Evolutionary conservation across 768 basidiomycete genomes (phyloP).

Genomic region (Leccinellum rugosiceps): DNA sequence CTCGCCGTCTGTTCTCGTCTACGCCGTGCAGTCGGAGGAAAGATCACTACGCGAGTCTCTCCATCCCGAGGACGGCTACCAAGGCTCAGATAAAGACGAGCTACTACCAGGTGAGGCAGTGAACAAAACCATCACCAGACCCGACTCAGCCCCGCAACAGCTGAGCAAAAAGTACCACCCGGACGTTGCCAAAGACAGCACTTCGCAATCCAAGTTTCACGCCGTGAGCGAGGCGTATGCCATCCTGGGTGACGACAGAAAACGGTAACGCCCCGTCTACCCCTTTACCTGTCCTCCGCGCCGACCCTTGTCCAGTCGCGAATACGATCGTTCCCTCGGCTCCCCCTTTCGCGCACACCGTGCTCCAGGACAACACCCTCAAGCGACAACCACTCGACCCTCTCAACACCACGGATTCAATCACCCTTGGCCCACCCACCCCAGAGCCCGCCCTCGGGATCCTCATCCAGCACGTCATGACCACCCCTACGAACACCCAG

Average conservation of each 20-base stretch:
- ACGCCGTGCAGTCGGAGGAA: conserved; percentile 9
- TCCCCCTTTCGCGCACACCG: conserved; percentile 9
- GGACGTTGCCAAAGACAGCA: conserved; percentile 38
- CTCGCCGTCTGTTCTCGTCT: conserved; percentile 21
- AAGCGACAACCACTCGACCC: conserved; percentile 28
- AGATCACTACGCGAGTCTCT: conserved; percentile 30
- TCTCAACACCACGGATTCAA: conserved; percentile 25
- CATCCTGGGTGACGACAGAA: conserved; percentile 43
- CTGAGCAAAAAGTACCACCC: conserved; percentile 49
- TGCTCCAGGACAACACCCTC: conserved; percentile 22
- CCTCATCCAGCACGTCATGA: conserved; percentile 10
- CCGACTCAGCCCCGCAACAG: conserved; percentile 21
- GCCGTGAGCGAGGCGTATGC: conserved; percentile 47
- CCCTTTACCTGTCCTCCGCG: neutral
- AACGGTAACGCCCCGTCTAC: conserved; percentile 31
- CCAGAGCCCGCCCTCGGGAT: conserved; percentile 20
- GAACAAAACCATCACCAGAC: neutral
- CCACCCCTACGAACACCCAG: conserved; percentile 5
- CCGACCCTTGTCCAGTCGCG: conserved; percentile 22
- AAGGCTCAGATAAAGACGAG: conserved; percentile 34
- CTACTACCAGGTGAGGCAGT: conserved; percentile 27
- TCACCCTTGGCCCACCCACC: conserved; percentile 26
- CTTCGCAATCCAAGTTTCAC: conserved; percentile 40
- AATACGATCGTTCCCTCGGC: conserved; percentile 27
- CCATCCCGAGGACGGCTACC: conserved; percentile 27